phyloP scores from a whole-genome alignment of 2,329 filamentous ascomycete genomes.

The Bertia moriformis region DNA sequence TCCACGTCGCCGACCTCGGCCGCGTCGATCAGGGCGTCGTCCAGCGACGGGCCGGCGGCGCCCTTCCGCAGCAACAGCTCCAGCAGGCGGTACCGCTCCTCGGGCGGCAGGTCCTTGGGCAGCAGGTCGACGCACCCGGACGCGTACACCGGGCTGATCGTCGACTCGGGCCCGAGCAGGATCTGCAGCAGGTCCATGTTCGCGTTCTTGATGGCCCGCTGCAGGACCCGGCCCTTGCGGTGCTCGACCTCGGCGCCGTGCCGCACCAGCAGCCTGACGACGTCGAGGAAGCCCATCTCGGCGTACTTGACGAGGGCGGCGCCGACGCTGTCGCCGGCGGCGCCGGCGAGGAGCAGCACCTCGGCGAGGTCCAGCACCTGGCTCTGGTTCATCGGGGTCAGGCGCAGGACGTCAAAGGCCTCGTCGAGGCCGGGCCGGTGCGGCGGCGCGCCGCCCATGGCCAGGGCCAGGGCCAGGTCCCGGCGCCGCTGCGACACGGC shows the following conservation, averaged over 20 bases:
- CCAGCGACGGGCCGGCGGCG: constrained; percentile 27
- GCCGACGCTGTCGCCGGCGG: constrained; percentile 32
- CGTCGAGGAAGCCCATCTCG: constrained; percentile 32
- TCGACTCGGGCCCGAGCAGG: constrained; percentile 27
- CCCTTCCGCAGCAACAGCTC: constrained; percentile 32
- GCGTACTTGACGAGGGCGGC: constrained; percentile 31
- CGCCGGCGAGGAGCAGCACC: constrained; percentile 41
- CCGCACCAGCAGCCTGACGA: constrained; percentile 34
- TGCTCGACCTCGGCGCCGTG: constrained; percentile 40
- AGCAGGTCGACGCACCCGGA: constrained; percentile 33
- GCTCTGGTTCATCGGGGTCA: constrained; percentile 27
- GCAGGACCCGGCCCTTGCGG: constrained; percentile 31
- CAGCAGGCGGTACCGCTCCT: constrained; percentile 28
- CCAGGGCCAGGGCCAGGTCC: constrained; percentile 38
- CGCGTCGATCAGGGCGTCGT: constrained; percentile 34
- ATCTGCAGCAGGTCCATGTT: constrained; percentile 29
- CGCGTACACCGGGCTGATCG: constrained; percentile 26
- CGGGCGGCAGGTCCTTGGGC: constrained; percentile 27
- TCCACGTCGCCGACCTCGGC: constrained; percentile 29
- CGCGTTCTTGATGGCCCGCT: constrained; percentile 29
- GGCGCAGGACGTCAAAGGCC: constrained; percentile 32
- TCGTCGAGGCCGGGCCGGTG: constrained; percentile 28
- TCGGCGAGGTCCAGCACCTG: constrained; percentile 37
- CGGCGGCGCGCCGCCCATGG: constrained; percentile 36
- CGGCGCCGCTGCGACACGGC: constrained; percentile 31